A percentile compares a stretch with the other conserved stretches of the same genome.
Conservation (phyloP, 768 basidiomycete species). For the Rubroboletus satanas region DNA sequence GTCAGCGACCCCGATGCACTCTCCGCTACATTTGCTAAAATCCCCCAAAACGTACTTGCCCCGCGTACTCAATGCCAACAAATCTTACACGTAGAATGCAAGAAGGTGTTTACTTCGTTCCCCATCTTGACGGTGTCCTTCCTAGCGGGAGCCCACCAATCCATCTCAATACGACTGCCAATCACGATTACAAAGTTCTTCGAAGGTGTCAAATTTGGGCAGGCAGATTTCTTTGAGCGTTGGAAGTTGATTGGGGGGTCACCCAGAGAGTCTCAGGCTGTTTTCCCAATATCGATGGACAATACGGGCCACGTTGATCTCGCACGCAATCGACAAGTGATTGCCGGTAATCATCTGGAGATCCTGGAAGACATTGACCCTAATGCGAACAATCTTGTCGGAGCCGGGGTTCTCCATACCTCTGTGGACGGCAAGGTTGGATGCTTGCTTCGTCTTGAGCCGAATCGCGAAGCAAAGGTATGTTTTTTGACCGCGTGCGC, state of each 20-base stretch:
- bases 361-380: constrained; percentile 85
- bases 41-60: constrained; percentile 77
- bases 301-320: constrained; percentile 70
- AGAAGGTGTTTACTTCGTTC: constrained; percentile 69
- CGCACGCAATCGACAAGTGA: constrained; percentile 66
- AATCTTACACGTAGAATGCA: constrained; percentile 92
- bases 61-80: constrained; percentile 90
- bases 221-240: constrained; percentile 90
- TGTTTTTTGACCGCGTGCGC: constrained; percentile 11
- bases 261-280: constrained; percentile 84
- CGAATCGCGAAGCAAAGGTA: constrained; percentile 94
- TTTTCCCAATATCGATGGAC: constrained; percentile 78
- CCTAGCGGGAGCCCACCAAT: constrained; percentile 88
- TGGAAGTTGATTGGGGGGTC: constrained; percentile 98
- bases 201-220: constrained; percentile 83
- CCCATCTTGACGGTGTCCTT: constrained; percentile 88
- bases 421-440: constrained; percentile 92
- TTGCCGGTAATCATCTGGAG: constrained; percentile 74
- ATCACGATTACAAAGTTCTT: constrained; percentile 89
- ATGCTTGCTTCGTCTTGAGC: constrained; percentile 88
- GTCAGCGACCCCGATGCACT: constrained; percentile 73
- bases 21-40: constrained; percentile 83
- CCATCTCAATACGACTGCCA: constrained; percentile 78
- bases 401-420: constrained; percentile 94
- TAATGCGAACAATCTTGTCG: constrained; percentile 90